Evolutionary conservation across 2,329 filamentous ascomycete species (phyloP).

Genomic region (Colletotrichum magnum): DNA sequence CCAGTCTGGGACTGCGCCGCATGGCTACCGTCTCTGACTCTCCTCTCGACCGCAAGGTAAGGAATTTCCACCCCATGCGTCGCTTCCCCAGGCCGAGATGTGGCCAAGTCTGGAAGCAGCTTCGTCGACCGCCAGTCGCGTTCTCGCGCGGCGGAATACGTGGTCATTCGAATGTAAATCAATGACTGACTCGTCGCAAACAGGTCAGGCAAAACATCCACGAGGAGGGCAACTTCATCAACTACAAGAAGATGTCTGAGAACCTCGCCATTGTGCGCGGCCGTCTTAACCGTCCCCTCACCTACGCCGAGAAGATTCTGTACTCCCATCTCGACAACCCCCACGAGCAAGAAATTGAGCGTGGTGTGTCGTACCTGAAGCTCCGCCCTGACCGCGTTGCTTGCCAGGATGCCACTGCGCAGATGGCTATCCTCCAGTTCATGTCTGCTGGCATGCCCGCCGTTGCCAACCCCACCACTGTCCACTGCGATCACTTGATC

Average conservation of each 20-base stretch:
- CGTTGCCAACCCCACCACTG: constrained; percentile 93
- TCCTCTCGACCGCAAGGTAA: constrained; percentile 89
- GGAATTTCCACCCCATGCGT: constrained; percentile 41
- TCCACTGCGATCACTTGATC: constrained; percentile 99
- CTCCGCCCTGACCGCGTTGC: constrained; percentile 97
- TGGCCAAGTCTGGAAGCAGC: background rate
- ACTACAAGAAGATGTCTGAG: constrained; percentile 99
- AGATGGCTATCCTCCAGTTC: constrained; percentile 99
- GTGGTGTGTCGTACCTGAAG: constrained; percentile 95
- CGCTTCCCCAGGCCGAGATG: background rate
- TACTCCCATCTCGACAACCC: constrained; percentile 99
- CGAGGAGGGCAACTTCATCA: constrained; percentile 97
- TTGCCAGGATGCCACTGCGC: constrained; percentile 98
- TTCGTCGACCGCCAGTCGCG: background rate
- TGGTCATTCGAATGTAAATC: background rate
- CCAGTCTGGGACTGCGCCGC: constrained; percentile 74
- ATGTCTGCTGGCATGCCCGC: constrained; percentile 98
- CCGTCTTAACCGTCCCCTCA: constrained; percentile 92
- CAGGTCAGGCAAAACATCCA: constrained; percentile 94
- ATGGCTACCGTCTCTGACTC: constrained; percentile 91
- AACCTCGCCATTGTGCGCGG: constrained; percentile 92
- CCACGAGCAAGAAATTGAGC: constrained; percentile 95
- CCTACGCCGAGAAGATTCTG: constrained; percentile 97
- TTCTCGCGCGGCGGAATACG: background rate
- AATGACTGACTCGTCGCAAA: constrained; percentile 22